Evolutionary conservation across 148 eudicot genomes (phyloP).

Genomic region (Silene latifolia): DNA sequence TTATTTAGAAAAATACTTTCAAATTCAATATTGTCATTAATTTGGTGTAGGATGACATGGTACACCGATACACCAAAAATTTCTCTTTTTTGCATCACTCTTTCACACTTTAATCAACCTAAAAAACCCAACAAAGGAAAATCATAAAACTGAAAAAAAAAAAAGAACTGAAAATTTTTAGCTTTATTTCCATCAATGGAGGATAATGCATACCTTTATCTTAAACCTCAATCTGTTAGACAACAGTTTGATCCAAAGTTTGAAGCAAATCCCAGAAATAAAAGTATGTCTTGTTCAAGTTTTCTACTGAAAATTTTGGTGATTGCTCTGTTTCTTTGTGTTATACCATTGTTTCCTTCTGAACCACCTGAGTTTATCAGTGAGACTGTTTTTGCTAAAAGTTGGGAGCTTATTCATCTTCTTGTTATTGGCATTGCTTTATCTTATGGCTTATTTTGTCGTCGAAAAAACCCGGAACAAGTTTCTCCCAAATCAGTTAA

Average conservation of each 20-base stretch:
- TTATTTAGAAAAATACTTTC: too few relatives aligned
- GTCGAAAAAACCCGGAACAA: slow-evolving; percentile 25
- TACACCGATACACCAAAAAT: background rate
- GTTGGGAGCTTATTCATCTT: slow-evolving; percentile 71
- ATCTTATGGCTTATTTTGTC: slow-evolving; percentile 65
- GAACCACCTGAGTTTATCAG: slow-evolving; percentile 54
- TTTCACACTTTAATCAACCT: background rate
- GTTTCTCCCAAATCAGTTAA: slow-evolving; percentile 5
- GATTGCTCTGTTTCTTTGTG: slow-evolving; percentile 38
- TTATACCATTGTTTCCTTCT: slow-evolving; percentile 49
- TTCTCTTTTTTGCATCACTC: slow-evolving; percentile 4
- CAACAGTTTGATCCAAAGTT: slow-evolving; percentile 15
- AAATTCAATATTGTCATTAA: too few relatives aligned
- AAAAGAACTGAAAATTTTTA: background rate
- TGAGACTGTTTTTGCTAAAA: slow-evolving; percentile 36
- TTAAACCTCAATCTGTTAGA: slow-evolving; percentile 6
- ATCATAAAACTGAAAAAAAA: background rate
- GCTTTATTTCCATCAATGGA: slow-evolving; percentile 27
- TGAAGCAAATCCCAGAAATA: slow-evolving; percentile 32
- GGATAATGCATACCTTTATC: slow-evolving; percentile 15
- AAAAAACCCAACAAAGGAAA: background rate
- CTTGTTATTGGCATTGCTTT: slow-evolving; percentile 61
- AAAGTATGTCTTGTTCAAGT: slow-evolving; percentile 40
- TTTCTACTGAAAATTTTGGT: slow-evolving; percentile 41
- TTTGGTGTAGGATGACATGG: too few relatives aligned